phyloP scores from a whole-genome alignment of 2,329 filamentous ascomycete species.

The Dactylellina sp. region DNA sequence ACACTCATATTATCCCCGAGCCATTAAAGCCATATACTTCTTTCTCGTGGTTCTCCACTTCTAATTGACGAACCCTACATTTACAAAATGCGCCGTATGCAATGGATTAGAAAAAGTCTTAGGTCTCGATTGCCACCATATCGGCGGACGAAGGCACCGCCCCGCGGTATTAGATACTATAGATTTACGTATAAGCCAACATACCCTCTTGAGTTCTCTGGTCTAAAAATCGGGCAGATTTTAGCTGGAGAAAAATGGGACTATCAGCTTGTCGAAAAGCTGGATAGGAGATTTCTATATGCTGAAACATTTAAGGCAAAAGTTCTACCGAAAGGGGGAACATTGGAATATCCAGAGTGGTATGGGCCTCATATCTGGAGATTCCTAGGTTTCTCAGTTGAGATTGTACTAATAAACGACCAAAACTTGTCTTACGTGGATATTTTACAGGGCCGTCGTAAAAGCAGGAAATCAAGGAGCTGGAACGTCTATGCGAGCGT shows the following conservation, averaged over 20 bases:
- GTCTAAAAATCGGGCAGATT: conserved; percentile 37
- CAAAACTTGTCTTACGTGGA: conserved; percentile 21
- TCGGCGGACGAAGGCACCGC: conserved; percentile 30
- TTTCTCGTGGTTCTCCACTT: conserved; percentile 18
- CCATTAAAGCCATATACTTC: too few relatives aligned
- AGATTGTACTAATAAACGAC: conserved; percentile 16
- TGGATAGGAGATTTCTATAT: conserved; percentile 28
- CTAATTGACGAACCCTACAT: conserved; percentile 22
- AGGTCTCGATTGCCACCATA: conserved; percentile 26
- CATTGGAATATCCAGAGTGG: conserved; percentile 23
- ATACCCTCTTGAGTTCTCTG: conserved; percentile 37
- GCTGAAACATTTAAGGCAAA: conserved; percentile 37
- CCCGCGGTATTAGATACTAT: conserved; percentile 22
- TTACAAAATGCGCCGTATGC: conserved; percentile 38
- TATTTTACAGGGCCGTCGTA: conserved; percentile 30
- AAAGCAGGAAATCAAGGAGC: conserved; percentile 36
- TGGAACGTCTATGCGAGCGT: conserved; percentile 26
- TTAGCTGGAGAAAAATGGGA: conserved; percentile 25
- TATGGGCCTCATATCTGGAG: conserved; percentile 24
- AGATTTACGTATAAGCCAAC: too few relatives aligned
- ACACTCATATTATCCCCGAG: too few relatives aligned
- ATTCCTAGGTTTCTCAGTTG: conserved; percentile 15
- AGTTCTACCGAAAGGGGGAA: conserved; percentile 23
- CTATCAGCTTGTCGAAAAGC: conserved; percentile 34
- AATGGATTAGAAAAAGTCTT: conserved; percentile 30